Percentiles rank a stretch among this genome's conserved stretches.
Evolutionary conservation across 1,284 basidiomycete species (phyloP).

Genomic region (Cerrena zonata): DNA sequence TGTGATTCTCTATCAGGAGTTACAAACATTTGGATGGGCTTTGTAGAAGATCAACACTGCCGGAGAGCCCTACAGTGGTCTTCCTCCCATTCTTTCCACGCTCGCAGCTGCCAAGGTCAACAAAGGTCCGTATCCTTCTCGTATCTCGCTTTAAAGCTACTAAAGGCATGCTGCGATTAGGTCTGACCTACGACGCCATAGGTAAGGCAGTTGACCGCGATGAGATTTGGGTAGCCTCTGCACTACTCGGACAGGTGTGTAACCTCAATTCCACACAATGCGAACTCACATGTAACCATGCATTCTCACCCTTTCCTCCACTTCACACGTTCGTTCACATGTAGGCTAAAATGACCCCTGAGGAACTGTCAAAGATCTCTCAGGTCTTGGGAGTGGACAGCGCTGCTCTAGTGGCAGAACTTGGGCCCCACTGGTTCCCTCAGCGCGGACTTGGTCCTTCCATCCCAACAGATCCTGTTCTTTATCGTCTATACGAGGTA

Average conservation of each 20-base stretch:
- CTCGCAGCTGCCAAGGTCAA: slow-evolving; percentile 66
- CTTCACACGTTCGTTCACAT: neutral
- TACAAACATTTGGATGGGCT: neutral
- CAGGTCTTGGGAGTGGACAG: slow-evolving; percentile 45
- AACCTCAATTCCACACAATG: neutral
- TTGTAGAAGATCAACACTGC: neutral
- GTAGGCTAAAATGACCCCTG: slow-evolving; percentile 62
- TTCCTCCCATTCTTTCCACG: slow-evolving; percentile 45
- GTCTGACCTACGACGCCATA: slow-evolving; percentile 69
- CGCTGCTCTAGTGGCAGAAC: slow-evolving; percentile 36
- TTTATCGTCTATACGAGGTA: slow-evolving; percentile 84
- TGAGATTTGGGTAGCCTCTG: slow-evolving; percentile 84
- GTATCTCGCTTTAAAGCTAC: slow-evolving; percentile 5
- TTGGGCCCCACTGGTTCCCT: slow-evolving; percentile 70
- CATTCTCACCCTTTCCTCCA: neutral
- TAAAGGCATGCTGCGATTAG: slow-evolving; percentile 27
- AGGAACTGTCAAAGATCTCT: slow-evolving; percentile 54
- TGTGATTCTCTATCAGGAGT: neutral
- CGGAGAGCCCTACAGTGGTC: slow-evolving; percentile 23
- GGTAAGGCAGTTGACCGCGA: slow-evolving; percentile 67
- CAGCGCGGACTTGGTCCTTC: slow-evolving; percentile 62
- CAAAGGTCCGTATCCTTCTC: slow-evolving; percentile 41
- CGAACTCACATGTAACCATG: neutral
- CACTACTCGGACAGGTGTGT: slow-evolving; percentile 78
- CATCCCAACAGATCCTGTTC: slow-evolving; percentile 74